Evolutionary conservation across 306 rosid species (phyloP).

Genomic region (Rosa persica): DNA sequence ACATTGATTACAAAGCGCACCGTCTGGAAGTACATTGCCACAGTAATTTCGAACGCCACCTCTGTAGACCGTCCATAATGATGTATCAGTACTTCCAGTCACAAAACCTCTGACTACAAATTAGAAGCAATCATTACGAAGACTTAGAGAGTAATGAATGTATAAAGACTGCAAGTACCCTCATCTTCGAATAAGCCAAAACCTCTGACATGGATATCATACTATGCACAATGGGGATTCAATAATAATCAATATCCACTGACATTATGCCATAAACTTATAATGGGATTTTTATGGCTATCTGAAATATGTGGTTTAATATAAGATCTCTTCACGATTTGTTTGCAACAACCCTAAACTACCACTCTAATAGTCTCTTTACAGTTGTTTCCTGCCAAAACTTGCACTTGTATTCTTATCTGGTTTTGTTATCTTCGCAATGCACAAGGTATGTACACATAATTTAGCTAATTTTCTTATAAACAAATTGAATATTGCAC

Average conservation of each 20-base stretch:
- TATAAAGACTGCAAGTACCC: not conserved
- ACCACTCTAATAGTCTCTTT: not conserved
- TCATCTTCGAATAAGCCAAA: not conserved
- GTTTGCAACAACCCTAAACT: not conserved
- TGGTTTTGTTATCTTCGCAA: not conserved
- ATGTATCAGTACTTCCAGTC: conserved; percentile 98
- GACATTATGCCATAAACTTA: not conserved
- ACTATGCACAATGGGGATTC: not conserved
- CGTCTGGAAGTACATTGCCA: conserved; percentile 81
- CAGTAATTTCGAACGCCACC: conserved; percentile 82
- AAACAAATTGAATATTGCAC: too few species aligned
- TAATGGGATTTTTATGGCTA: not conserved
- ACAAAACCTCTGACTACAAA: conserved; percentile 84
- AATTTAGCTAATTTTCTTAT: not conserved
- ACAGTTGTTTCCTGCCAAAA: not conserved
- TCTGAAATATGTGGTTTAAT: not conserved
- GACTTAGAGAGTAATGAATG: conserved; percentile 12
- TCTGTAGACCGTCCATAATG: conserved; percentile 90
- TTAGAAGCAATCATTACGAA: conserved; percentile 22
- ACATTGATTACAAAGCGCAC: conserved; percentile 34
- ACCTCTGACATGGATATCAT: not conserved
- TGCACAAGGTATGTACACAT: not conserved
- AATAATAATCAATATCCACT: not conserved
- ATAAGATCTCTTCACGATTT: not conserved
- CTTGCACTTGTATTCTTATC: not conserved